phyloP scores from a whole-genome alignment of 139 green algal genomes.

The Nannochloris sp. region DNA sequence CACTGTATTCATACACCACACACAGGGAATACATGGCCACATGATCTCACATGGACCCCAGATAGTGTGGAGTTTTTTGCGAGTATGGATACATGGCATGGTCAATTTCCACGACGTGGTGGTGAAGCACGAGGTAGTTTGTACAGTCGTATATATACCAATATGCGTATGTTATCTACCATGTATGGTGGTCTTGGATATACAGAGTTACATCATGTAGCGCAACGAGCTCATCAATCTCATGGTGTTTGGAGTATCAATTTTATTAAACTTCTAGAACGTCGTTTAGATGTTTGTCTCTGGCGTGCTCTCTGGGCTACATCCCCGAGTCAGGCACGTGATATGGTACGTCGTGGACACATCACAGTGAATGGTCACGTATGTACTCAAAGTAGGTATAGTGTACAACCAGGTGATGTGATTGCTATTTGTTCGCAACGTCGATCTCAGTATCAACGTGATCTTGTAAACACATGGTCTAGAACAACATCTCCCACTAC shows the following conservation, averaged over 20 bases:
- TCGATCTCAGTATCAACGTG: neutral
- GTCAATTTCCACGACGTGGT: too few relatives aligned
- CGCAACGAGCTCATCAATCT: neutral
- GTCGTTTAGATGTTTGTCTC: neutral
- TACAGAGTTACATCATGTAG: neutral
- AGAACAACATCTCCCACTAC: too few relatives aligned
- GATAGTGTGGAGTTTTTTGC: too few relatives aligned
- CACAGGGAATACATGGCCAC: too few relatives aligned
- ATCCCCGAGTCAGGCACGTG: neutral
- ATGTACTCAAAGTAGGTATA: neutral
- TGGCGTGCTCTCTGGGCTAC: neutral
- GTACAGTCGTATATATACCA: too few relatives aligned
- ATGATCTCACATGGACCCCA: too few relatives aligned
- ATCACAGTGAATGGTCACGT: neutral
- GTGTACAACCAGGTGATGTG: neutral
- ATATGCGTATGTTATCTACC: neutral
- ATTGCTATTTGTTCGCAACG: neutral
- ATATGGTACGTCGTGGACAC: neutral
- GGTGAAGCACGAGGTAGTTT: too few relatives aligned
- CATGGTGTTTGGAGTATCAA: neutral
- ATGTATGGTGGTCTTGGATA: neutral
- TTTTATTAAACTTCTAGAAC: slow-evolving; percentile 2
- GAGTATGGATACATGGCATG: too few relatives aligned
- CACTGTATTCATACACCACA: too few relatives aligned
- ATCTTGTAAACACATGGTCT: neutral